Conservation (phyloP, 352 stramenopile genomes). For the Hyaloperonospora brassicae region DNA sequence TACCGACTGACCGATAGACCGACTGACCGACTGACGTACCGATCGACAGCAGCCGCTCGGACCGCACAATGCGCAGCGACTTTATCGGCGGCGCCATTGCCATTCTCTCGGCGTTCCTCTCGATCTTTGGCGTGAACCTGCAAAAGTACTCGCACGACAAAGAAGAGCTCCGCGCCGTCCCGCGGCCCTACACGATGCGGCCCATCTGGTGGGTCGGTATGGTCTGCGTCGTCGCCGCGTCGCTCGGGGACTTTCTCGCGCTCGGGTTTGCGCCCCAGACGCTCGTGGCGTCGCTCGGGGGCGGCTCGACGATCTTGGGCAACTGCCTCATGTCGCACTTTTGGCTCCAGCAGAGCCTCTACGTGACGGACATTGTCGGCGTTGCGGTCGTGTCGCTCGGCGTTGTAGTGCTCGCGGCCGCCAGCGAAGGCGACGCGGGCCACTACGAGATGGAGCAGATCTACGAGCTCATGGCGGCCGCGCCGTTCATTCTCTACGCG, state of each 20-base stretch:
- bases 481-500: constrained; percentile 78
- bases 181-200: constrained; percentile 69
- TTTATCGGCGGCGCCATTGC: constrained; percentile 68
- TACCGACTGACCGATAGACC: no score
- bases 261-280: constrained; percentile 84
- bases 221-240: constrained; percentile 73
- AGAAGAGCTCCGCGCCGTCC: constrained; percentile 61
- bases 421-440: constrained; percentile 56
- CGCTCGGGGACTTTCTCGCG: constrained; percentile 79
- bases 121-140: constrained; percentile 88
- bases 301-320: constrained; percentile 74
- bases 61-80: constrained; percentile 22
- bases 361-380: constrained; percentile 75
- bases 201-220: constrained; percentile 87
- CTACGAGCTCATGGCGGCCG: constrained; percentile 69
- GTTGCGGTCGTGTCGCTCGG: constrained; percentile 68
- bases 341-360: constrained; percentile 81
- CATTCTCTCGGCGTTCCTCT: constrained; percentile 63
- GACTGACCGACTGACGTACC: no score
- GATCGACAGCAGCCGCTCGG: no score
- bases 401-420: constrained; percentile 70
- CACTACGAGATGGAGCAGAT: constrained; percentile 85
- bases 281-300: constrained; percentile 72
- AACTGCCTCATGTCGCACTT: constrained; percentile 83
- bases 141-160: constrained; percentile 88